A percentile compares a stretch with the other conserved stretches of the same genome.
Evolutionary conservation across 2,329 filamentous ascomycete genomes (phyloP).

Genomic region (Zelopaecilomyces penicillatus): DNA sequence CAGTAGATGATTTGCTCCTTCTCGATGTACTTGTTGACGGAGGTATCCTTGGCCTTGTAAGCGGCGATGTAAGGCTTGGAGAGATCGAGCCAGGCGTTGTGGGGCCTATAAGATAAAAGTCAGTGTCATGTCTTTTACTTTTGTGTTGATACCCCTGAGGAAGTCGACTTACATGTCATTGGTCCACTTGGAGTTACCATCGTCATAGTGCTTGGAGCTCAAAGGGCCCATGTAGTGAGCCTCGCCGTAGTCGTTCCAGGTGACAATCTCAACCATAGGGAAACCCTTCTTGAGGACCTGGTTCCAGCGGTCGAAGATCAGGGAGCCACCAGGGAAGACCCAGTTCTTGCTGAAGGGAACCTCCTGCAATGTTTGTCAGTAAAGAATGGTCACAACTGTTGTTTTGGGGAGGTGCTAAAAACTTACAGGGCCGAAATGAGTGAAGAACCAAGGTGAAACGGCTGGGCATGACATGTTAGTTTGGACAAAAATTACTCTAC

Average conservation of each 20-base stretch:
- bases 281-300: conserved; percentile 35
- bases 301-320: conserved; percentile 53
- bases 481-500: conserved; percentile 3
- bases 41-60: conserved; percentile 37
- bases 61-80: conserved; percentile 45
- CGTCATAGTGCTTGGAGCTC: conserved; percentile 31
- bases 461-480: conserved; percentile 4
- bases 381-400: no score
- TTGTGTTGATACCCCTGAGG: no score
- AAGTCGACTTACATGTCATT: conserved; percentile 32
- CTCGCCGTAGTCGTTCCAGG: conserved; percentile 45
- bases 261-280: conserved; percentile 38
- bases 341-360: conserved; percentile 33
- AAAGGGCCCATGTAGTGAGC: conserved; percentile 46
- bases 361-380: background rate
- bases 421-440: conserved; percentile 31
- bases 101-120: conserved; percentile 14
- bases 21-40: conserved; percentile 32
- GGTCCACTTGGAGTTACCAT: conserved; percentile 39
- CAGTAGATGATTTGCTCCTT: conserved; percentile 46
- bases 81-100: conserved; percentile 45
- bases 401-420: no score
- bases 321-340: conserved; percentile 49
- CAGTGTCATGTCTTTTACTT: no score
- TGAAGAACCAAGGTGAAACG: conserved; percentile 37